phyloP scores from a whole-genome alignment of 148 eudicot species.

The Persicaria maculosa region DNA sequence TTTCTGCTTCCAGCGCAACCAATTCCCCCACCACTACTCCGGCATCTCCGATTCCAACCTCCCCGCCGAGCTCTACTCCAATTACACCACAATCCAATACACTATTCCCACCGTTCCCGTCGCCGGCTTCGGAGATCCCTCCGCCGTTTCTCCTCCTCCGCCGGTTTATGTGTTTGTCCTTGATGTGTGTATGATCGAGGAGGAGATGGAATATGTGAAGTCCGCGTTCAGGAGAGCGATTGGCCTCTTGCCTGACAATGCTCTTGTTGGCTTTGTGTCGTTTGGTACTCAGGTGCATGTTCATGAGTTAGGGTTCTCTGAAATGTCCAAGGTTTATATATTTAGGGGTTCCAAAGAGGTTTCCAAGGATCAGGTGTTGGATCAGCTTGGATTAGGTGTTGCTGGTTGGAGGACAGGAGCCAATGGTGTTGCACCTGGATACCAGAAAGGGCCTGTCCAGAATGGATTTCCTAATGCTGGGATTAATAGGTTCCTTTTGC shows the following conservation, averaged over 20 bases:
- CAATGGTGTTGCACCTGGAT: conserved; percentile 25
- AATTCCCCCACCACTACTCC: conserved; percentile 68
- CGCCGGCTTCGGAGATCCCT: background rate
- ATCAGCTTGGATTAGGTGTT: conserved; percentile 66
- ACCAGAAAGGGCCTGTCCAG: conserved; percentile 20
- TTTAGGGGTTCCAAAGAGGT: conserved; percentile 74
- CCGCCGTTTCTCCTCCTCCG: background rate
- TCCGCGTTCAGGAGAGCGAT: conserved; percentile 62
- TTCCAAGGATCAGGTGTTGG: conserved; percentile 77
- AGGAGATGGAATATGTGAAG: conserved; percentile 69
- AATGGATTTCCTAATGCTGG: conserved; percentile 36
- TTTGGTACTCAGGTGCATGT: conserved; percentile 94
- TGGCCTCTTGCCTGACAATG: conserved; percentile 58
- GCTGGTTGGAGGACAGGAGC: conserved; percentile 28
- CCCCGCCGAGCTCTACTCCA: conserved; percentile 77
- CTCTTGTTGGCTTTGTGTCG: conserved; percentile 69
- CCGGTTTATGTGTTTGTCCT: conserved; percentile 57
- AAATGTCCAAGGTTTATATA: conserved; percentile 76
- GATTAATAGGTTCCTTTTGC: conserved; percentile 65
- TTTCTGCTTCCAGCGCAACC: conserved; percentile 74
- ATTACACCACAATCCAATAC: conserved; percentile 58
- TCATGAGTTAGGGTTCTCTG: conserved; percentile 78
- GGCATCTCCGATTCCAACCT: conserved; percentile 59
- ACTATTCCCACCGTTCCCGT: conserved; percentile 17
- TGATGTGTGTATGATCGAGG: conserved; percentile 83